Percentiles rank a stretch among this genome's conserved stretches.
These are phyloP conservation scores for Neopestalotiopsis sp. DNA, from an alignment of 2,329 filamentous ascomycete species.

Conservation along the genomic window DNA sequence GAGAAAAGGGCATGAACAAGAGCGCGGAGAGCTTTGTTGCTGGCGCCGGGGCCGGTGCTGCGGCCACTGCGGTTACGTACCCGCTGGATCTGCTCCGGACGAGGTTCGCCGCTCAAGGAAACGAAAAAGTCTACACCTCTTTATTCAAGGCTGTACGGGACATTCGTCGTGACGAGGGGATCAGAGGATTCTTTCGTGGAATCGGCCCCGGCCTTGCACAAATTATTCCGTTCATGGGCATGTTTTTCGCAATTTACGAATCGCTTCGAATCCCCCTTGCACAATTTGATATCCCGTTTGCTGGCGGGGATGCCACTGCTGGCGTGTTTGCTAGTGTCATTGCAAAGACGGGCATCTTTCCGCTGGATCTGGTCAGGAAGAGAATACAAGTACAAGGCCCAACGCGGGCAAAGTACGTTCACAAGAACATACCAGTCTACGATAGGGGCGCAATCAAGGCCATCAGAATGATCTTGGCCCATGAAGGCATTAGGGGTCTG, in stretches of 20 bases:
- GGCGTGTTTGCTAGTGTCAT: constrained; percentile 80
- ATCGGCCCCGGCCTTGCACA: constrained; percentile 81
- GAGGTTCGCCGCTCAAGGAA: constrained; percentile 94
- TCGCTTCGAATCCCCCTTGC: constrained; percentile 66
- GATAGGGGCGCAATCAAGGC: constrained; percentile 68
- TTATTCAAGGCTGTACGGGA: constrained; percentile 71
- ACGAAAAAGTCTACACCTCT: constrained; percentile 75
- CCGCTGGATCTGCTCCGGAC: constrained; percentile 92
- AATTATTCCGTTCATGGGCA: constrained; percentile 95
- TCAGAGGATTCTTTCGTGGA: constrained; percentile 84
- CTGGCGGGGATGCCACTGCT: constrained; percentile 81
- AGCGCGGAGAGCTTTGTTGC: constrained; percentile 81
- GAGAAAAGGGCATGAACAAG: constrained; percentile 58
- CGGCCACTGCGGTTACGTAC: constrained; percentile 85
- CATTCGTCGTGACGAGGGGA: constrained; percentile 78
- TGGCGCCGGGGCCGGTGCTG: constrained; percentile 81
- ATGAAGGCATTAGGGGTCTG: constrained; percentile 79
- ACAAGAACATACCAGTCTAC: constrained; percentile 89
- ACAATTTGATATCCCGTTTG: constrained; percentile 65
- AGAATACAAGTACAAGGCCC: constrained; percentile 95
- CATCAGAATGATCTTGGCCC: constrained; percentile 68
- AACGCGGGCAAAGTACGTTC: constrained; percentile 77
- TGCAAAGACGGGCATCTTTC: constrained; percentile 90
- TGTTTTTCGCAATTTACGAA: constrained; percentile 94
- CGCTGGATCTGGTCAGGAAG: constrained; percentile 90